Conservation (phyloP, 805 yeast species). For the Starmerella floris region DNA sequence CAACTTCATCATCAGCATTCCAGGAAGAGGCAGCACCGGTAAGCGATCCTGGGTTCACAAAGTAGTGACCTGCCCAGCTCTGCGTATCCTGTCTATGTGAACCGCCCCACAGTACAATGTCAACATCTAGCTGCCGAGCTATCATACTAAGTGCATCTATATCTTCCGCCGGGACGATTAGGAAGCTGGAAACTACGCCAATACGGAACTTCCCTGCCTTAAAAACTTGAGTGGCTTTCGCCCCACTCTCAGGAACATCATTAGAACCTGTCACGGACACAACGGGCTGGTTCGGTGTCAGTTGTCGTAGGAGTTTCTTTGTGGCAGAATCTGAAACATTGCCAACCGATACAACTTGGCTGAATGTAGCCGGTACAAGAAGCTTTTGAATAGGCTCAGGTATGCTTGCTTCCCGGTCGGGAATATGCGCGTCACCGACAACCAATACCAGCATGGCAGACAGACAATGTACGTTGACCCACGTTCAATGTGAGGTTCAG, state of each 20-base stretch:
- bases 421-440: slow-evolving; percentile 81
- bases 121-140: slow-evolving; percentile 87
- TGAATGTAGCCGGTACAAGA: slow-evolving; percentile 70
- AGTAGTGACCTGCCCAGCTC: slow-evolving; percentile 80
- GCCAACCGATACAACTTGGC: slow-evolving; percentile 75
- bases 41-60: slow-evolving; percentile 93
- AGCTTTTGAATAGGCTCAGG: slow-evolving; percentile 50
- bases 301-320: slow-evolving; percentile 44
- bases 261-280: slow-evolving; percentile 72
- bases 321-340: slow-evolving; percentile 59
- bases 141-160: slow-evolving; percentile 68
- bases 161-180: slow-evolving; percentile 72
- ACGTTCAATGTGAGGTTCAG: too few relatives aligned
- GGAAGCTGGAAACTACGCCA: slow-evolving; percentile 77
- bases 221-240: slow-evolving; percentile 55
- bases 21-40: slow-evolving; percentile 81
- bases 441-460: slow-evolving; percentile 56
- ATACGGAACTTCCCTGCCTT: slow-evolving; percentile 58
- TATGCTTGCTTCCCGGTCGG: slow-evolving; percentile 59
- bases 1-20: slow-evolving; percentile 26
- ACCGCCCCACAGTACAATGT: slow-evolving; percentile 83
- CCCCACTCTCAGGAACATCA: slow-evolving; percentile 36
- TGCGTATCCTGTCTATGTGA: slow-evolving; percentile 88
- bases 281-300: slow-evolving; percentile 48
- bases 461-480: too few relatives aligned